Evolutionary conservation across 2,329 filamentous ascomycete species (phyloP).

Genomic region (Monosporascus cannonballus): DNA sequence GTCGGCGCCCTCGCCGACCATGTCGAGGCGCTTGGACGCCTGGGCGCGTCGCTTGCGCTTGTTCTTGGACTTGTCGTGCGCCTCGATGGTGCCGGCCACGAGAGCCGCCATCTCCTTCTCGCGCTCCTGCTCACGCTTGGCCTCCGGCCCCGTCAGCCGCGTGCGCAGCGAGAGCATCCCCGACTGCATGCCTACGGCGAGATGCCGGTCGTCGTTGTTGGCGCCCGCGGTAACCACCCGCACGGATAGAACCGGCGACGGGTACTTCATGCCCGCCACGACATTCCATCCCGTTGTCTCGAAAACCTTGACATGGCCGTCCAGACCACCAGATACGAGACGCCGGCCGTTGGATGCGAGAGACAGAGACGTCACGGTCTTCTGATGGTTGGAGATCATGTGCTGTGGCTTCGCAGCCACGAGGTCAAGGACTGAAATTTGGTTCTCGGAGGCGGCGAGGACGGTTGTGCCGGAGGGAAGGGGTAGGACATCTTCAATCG

Average conservation of each 20-base stretch:
- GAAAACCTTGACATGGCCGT: constrained; percentile 96
- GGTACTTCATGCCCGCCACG: constrained; percentile 90
- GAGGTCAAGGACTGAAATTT: constrained; percentile 86
- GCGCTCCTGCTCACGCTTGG: constrained; percentile 66
- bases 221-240: constrained; percentile 65
- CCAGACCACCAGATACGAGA: constrained; percentile 80
- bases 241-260: constrained; percentile 81
- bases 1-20: constrained; percentile 77
- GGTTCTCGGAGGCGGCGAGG: constrained; percentile 76
- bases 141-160: constrained; percentile 77
- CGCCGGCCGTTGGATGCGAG: constrained; percentile 75
- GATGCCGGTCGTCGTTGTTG: constrained; percentile 76
- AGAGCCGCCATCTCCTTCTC: constrained; percentile 82
- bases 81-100: constrained; percentile 69
- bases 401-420: constrained; percentile 84
- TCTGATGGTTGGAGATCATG: constrained; percentile 90
- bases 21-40: constrained; percentile 58
- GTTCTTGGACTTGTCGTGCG: constrained; percentile 65
- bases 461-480: constrained; percentile 83
- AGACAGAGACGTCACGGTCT: constrained; percentile 86
- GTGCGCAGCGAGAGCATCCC: constrained; percentile 89
- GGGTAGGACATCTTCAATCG: constrained; percentile 82
- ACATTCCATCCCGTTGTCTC: constrained; percentile 94
- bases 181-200: constrained; percentile 91
- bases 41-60: constrained; percentile 57